Evolutionary conservation across 1,139 yeast species (phyloP).

Genomic region (Suhomyces maxii): DNA sequence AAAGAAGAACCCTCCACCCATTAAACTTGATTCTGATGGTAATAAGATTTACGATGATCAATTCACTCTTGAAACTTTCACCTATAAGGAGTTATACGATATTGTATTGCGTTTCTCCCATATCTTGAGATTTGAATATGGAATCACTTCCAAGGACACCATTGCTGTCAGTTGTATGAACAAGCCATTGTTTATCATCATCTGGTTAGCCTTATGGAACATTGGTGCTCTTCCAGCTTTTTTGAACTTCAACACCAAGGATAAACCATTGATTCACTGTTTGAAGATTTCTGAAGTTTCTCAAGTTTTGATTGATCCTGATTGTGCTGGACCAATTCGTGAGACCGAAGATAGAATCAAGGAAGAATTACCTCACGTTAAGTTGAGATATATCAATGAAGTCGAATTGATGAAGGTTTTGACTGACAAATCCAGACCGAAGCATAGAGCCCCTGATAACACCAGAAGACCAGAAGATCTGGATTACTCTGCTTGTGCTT

Average conservation of each 20-base stretch:
- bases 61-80: slow-evolving; percentile 61
- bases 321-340: slow-evolving; percentile 55
- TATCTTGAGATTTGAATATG: slow-evolving; percentile 62
- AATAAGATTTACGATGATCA: slow-evolving; percentile 48
- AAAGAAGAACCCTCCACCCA: slow-evolving; percentile 30
- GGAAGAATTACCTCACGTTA: slow-evolving; percentile 40
- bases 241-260: slow-evolving; percentile 76
- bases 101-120: slow-evolving; percentile 65
- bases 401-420: slow-evolving; percentile 41
- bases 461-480: slow-evolving; percentile 56
- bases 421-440: slow-evolving; percentile 47
- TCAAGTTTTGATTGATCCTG: slow-evolving; percentile 75
- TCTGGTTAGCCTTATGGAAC: slow-evolving; percentile 90
- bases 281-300: slow-evolving; percentile 65
- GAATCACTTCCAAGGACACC: slow-evolving; percentile 65
- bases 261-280: slow-evolving; percentile 78
- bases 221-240: slow-evolving; percentile 90
- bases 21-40: slow-evolving; percentile 32
- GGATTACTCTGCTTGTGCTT: slow-evolving; percentile 65
- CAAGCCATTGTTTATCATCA: slow-evolving; percentile 74
- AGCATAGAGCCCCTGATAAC: slow-evolving; percentile 54
- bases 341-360: slow-evolving; percentile 53
- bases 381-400: slow-evolving; percentile 60
- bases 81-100: slow-evolving; percentile 68
- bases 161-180: slow-evolving; percentile 80